A percentile compares a stretch with the other conserved stretches of the same genome.
phyloP scores from a whole-genome alignment of 2,329 filamentous ascomycete genomes.

The Penicillium psychrosexuale region DNA sequence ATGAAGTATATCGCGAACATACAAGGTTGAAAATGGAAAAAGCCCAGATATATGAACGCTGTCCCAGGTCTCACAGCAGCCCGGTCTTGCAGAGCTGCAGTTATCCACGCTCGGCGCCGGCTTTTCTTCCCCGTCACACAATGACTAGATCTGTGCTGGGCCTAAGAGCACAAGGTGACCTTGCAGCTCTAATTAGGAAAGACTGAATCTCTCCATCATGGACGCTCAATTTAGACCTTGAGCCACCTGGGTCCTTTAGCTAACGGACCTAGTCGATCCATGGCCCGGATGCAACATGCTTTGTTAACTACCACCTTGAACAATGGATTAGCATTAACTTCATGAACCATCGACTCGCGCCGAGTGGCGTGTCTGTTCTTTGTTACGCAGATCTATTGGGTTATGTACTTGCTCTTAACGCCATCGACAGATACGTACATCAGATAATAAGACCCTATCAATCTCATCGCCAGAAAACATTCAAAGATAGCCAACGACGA shows the following conservation, averaged over 20 bases:
- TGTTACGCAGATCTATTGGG: background rate
- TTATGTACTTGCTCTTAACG: background rate
- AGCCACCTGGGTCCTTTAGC: background rate
- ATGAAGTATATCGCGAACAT: slow-evolving; percentile 6
- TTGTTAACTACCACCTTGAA: background rate
- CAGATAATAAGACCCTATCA: background rate
- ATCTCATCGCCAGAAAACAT: background rate
- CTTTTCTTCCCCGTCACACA: slow-evolving; percentile 14
- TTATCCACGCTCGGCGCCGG: slow-evolving; percentile 18
- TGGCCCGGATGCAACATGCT: slow-evolving; percentile 10
- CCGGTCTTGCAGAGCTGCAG: slow-evolving; percentile 16
- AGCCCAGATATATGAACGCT: slow-evolving; percentile 1
- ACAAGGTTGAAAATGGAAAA: slow-evolving; percentile 12
- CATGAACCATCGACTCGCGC: background rate
- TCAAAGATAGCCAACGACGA: background rate
- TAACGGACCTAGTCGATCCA: background rate
- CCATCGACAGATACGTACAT: background rate
- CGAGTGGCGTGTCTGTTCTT: background rate
- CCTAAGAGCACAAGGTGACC: slow-evolving; percentile 12
- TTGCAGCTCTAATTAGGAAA: slow-evolving; percentile 6
- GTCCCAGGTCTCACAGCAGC: slow-evolving; percentile 18
- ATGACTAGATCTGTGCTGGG: slow-evolving; percentile 5
- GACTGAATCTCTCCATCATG: background rate
- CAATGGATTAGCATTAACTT: background rate
- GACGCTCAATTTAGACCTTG: background rate